These are phyloP conservation scores for Sordariomycetes sp. DNA, from an alignment of 2,329 filamentous ascomycete species.

Conservation along the genomic window DNA sequence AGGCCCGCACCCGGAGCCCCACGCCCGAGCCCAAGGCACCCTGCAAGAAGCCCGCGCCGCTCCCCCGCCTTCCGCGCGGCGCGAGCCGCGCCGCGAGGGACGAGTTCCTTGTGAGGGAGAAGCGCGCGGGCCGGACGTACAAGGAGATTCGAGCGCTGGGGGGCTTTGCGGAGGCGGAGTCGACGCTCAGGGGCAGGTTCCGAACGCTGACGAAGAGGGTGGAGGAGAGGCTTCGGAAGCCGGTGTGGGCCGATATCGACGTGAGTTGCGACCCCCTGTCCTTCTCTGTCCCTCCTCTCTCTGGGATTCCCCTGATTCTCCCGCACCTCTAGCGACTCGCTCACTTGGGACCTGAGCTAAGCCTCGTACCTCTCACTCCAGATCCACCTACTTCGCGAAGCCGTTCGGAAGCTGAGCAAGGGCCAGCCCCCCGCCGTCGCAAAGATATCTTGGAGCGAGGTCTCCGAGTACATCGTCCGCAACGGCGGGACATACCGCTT, in stretches of 20 bases:
- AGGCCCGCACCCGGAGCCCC: background rate
- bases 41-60: background rate
- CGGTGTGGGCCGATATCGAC: slow-evolving; percentile 48
- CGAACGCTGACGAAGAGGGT: slow-evolving; percentile 52
- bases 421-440: slow-evolving; percentile 13
- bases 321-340: background rate
- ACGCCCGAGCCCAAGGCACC: background rate
- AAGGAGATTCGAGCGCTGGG: slow-evolving; percentile 44
- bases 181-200: slow-evolving; percentile 57
- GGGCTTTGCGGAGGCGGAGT: slow-evolving; percentile 50
- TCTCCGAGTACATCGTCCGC: slow-evolving; percentile 36
- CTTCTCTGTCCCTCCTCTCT: background rate
- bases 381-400: slow-evolving; percentile 29
- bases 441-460: slow-evolving; percentile 42
- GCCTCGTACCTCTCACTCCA: slow-evolving; percentile 10
- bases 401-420: slow-evolving; percentile 23
- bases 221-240: slow-evolving; percentile 48
- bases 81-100: slow-evolving; percentile 18
- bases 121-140: slow-evolving; percentile 46
- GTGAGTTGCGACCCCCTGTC: slow-evolving; percentile 28
- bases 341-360: background rate
- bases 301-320: background rate
- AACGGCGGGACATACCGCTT: slow-evolving; percentile 45
- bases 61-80: background rate
- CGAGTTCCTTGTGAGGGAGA: slow-evolving; percentile 37